Conservation (phyloP, 1,139 yeast genomes). For the Hansenula sp. region DNA sequence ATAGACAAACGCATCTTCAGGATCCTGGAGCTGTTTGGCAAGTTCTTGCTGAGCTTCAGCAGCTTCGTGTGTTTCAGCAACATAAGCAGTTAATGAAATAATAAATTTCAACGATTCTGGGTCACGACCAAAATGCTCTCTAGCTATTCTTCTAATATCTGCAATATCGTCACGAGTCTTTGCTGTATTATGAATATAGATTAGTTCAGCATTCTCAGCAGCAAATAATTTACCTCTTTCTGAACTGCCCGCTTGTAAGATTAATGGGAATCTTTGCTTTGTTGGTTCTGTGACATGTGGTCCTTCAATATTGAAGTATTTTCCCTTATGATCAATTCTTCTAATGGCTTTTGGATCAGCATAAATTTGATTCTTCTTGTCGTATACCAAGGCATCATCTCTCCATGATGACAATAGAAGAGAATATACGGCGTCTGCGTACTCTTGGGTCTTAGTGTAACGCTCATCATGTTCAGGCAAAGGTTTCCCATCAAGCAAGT, state of each 20-base stretch:
- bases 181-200: conserved; percentile 23
- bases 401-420: conserved; percentile 36
- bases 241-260: conserved; percentile 37
- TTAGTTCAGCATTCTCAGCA: conserved; percentile 35
- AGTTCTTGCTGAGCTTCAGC: neutral
- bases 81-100: neutral
- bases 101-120: conserved; percentile 17
- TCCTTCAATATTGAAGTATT: conserved; percentile 34
- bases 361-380: conserved; percentile 26
- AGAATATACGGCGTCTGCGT: conserved; percentile 31
- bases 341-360: conserved; percentile 31
- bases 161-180: conserved; percentile 13
- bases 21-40: conserved; percentile 25
- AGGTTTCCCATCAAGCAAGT: conserved; percentile 31
- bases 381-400: conserved; percentile 34
- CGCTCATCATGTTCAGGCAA: conserved; percentile 37
- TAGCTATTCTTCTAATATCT: conserved; percentile 19
- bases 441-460: conserved; percentile 34
- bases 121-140: conserved; percentile 20
- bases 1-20: conserved; percentile 13
- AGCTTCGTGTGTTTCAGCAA: neutral
- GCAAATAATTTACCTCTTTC: conserved; percentile 34
- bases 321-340: conserved; percentile 32
- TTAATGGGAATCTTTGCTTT: conserved; percentile 36
- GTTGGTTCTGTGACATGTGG: conserved; percentile 33